These are phyloP conservation scores for Quercus lobata DNA, from an alignment of 331 rosid species.

Conservation along the genomic window DNA sequence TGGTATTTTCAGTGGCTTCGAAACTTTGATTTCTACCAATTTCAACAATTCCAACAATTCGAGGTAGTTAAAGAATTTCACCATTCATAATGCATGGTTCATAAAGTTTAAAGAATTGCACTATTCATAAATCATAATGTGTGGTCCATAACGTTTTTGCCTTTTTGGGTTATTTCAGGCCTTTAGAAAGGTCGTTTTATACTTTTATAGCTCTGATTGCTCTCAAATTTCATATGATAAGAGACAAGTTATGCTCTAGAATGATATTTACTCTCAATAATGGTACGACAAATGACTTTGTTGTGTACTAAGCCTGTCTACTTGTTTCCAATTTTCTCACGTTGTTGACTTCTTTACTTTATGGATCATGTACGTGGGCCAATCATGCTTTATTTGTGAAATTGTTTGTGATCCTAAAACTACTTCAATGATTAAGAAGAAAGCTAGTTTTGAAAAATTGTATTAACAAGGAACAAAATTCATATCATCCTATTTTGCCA, in stretches of 20 bases:
- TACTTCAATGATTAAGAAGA: background rate
- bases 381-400: background rate
- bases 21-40: background rate
- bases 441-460: no score
- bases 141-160: background rate
- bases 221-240: background rate
- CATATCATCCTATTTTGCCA: background rate
- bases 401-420: no score
- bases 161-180: background rate
- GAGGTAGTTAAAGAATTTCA: no score
- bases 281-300: background rate
- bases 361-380: background rate
- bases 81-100: background rate
- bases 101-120: no score
- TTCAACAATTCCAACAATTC: background rate
- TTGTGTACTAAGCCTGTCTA: background rate
- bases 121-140: no score
- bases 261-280: background rate
- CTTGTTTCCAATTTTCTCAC: background rate
- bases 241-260: background rate
- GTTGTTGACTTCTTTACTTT: background rate
- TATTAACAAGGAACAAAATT: background rate
- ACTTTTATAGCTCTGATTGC: no score
- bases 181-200: background rate
- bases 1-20: background rate